Evolutionary conservation across 179 eudicot genomes (phyloP), one percentile per base, ranked within the genome.

Genomic region (Kewa caespitosa): DNA sequence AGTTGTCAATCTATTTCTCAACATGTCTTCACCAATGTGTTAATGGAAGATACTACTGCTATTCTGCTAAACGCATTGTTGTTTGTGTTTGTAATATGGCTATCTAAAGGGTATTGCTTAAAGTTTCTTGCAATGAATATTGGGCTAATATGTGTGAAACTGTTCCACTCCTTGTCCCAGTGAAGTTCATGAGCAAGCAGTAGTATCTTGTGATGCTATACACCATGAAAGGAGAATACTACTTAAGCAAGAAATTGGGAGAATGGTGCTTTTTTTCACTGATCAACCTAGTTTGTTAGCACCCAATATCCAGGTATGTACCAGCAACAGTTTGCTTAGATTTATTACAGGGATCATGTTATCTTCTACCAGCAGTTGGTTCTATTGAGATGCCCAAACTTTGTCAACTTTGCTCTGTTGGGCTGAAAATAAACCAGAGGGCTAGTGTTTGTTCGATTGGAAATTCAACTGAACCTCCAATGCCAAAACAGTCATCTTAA

Each of bases 281-380:
- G 99, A 96, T 78, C 99, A 96, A 79, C 98, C 99, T 52, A 96
- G 97, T 83, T 80, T 96, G 63, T 84, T 96, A 82, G 99, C 99
- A 83, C 99, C 99, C 37, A 96, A 96, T 76, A 91, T 96, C 83
- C 99, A 96, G 98, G 99, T 93, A 79, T 57, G 37, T 81, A 22
- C 59, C 37, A 43, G 70, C 50, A 41, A 30, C 38, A 39, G 36
- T 30, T 73, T 52, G 59, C 43, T 69, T 23, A 8, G 77, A 68
- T 68, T 72, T 77, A 28, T 68, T 69, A 65, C 87, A 88, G 88
- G 86, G 85, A 86, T 86, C 85, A 71, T 86, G 85, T 81, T 90
- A n/a, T n/a, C n/a, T n/a, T n/a, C n/a, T n/a, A n/a, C n/a, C n/a
- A n/a, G n/a, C n/a, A n/a, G n/a, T n/a, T n/a, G n/a, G n/a, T n/a